phyloP scores from a whole-genome alignment of 805 yeast genomes.

The Teunomyces atbi region DNA sequence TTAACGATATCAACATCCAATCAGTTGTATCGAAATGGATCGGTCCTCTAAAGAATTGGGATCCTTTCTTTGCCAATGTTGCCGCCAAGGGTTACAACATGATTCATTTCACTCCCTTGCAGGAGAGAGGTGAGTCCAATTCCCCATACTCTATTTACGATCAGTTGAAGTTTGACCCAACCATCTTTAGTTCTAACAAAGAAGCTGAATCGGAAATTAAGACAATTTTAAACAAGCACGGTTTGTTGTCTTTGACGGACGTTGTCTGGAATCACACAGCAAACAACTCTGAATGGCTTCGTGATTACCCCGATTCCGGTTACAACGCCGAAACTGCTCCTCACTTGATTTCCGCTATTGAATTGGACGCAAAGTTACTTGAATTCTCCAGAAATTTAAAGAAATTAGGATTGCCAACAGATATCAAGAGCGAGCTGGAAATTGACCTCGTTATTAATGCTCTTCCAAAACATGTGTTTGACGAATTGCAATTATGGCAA shows the following conservation, averaged over 20 bases:
- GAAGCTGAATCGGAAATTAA: conserved; percentile 55
- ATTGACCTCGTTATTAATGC: conserved; percentile 63
- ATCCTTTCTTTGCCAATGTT: conserved; percentile 56
- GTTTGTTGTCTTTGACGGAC: conserved; percentile 79
- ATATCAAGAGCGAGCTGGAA: conserved; percentile 50
- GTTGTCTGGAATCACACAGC: conserved; percentile 96
- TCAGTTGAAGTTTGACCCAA: conserved; percentile 75
- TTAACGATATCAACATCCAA: conserved; percentile 79
- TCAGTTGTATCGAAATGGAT: conserved; percentile 90
- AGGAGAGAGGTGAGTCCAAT: conserved; percentile 81
- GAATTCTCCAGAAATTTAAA: conserved; percentile 61
- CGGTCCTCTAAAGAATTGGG: conserved; percentile 71
- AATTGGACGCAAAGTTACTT: conserved; percentile 66
- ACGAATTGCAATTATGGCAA: conserved; percentile 77
- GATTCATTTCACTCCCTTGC: conserved; percentile 95
- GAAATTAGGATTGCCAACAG: conserved; percentile 60
- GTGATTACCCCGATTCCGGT: conserved; percentile 86
- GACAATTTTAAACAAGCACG: conserved; percentile 50
- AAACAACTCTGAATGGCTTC: conserved; percentile 80
- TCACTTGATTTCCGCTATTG: conserved; percentile 80
- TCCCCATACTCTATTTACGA: conserved; percentile 93
- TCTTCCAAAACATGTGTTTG: conserved; percentile 64
- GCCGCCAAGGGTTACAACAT: conserved; percentile 83
- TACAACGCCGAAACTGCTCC: conserved; percentile 87
- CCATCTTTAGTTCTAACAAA: conserved; percentile 50